Base-by-base conservation (phyloP, 1,139 yeast genomes). In the Pichiaceae sp. region DNA sequence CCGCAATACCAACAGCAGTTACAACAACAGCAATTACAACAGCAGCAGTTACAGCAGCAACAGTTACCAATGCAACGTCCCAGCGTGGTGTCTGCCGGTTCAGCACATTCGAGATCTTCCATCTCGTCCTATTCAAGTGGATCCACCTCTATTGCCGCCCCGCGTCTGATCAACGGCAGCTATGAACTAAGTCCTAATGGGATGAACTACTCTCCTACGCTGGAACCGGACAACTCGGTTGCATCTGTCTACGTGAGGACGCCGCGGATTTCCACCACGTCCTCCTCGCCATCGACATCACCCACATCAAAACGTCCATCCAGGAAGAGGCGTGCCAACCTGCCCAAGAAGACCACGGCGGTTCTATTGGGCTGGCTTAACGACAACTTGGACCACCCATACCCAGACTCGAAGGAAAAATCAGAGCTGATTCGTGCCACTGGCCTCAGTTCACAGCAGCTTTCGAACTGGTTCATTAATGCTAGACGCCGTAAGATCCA, bases 401-500 rank as follows among this genome's bases (percentile, higher is more conserved):
- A 89, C 57, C 98, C 98, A 4, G 84, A 87, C 43, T 84, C 89
- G 36, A 81, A 82, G 45, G 96, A 89, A 53, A 91, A 91, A 62
- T 70, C 76, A 46, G 83, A 81, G 49, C 67, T 91, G 46, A 76
- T 87, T 69, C 66, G 72, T 49, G 72, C 75, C 53, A 91, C 98
- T 0, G 96, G 96, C 1, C 70, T 91, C 52, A 83, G 89, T 43
- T 78, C 84, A 57, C 95, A 87, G 48, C 98, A 91, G 59, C 70
- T 91, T 43, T 79, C 93, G 45, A 91, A 91, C 58, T 91, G 98
- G 97, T 91, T 91, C 56, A 91, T 91, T 52, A 91, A 91, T 59
- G 96, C 96, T 21, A 72, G 98, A 54, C 70, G 97, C 54, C 68
- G 98, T 52, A 80, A 85, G 57, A 75, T 86, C 36, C 75, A 47